These are phyloP conservation scores for Microcos paniculata DNA, from an alignment of 345 rosid species.

Conservation along the genomic window DNA sequence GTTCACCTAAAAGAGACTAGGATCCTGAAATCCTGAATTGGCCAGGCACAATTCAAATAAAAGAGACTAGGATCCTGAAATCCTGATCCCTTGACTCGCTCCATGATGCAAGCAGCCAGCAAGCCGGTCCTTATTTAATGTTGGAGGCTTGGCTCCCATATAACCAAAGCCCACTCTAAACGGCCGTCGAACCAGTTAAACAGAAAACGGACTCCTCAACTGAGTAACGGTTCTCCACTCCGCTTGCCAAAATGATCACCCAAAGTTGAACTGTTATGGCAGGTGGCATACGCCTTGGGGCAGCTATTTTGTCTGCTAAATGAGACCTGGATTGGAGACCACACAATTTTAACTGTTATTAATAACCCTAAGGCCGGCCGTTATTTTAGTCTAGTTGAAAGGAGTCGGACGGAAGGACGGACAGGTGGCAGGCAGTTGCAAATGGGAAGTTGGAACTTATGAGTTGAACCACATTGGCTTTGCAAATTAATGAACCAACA, in stretches of 20 bases:
- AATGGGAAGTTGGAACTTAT: too few relatives aligned
- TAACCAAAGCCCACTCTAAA: neutral
- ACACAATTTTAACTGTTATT: neutral
- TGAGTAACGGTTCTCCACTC: neutral
- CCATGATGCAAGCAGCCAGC: neutral
- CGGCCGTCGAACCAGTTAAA: neutral
- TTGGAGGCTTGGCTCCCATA: neutral
- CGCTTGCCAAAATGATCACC: too few relatives aligned
- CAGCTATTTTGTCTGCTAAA: neutral
- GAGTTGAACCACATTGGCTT: too few relatives aligned
- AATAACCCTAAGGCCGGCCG: neutral
- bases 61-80: neutral
- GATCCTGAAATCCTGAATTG: too few relatives aligned
- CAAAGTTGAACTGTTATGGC: too few relatives aligned
- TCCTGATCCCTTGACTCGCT: too few relatives aligned
- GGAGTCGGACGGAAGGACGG: too few relatives aligned
- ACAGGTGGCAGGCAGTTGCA: too few relatives aligned
- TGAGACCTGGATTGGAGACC: neutral
- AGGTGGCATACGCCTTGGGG: neutral
- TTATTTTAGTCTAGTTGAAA: too few relatives aligned
- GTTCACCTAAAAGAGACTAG: too few relatives aligned
- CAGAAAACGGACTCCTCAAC: neutral
- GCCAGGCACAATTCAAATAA: neutral
- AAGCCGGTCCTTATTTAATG: neutral
- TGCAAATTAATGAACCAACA: too few relatives aligned